These are phyloP conservation scores for Ophiorrhiza pumila DNA, from an alignment of 257 asterid genomes.

Conservation along the genomic window DNA sequence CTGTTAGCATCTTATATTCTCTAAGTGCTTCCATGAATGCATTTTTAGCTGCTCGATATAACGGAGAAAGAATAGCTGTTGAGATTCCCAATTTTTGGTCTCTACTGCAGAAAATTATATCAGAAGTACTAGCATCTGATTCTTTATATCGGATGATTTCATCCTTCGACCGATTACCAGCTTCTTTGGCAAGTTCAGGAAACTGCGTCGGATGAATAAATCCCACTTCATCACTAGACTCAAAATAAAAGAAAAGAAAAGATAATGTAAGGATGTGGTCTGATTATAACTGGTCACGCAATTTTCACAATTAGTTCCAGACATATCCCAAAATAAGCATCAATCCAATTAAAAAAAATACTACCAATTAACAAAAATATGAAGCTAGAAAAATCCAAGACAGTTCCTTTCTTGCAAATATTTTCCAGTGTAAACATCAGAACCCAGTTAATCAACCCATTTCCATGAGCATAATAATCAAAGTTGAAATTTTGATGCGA, in stretches of 20 bases:
- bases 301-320: not conserved
- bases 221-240: slow-evolving; percentile 83
- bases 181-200: slow-evolving; percentile 47
- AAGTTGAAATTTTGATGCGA: not conserved
- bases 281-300: not conserved
- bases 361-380: not conserved
- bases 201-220: slow-evolving; percentile 82
- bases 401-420: not conserved
- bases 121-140: slow-evolving; percentile 24
- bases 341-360: not conserved
- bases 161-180: slow-evolving; percentile 20
- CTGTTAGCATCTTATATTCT: slow-evolving; percentile 32
- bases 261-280: not conserved
- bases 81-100: slow-evolving; percentile 86
- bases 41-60: slow-evolving; percentile 61
- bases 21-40: slow-evolving; percentile 60
- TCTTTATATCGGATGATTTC: slow-evolving; percentile 17
- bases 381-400: not conserved
- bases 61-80: slow-evolving; percentile 50
- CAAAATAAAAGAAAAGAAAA: slow-evolving; percentile 15
- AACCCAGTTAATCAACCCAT: not conserved
- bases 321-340: not conserved
- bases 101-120: slow-evolving; percentile 52
- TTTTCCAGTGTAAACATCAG: not conserved
- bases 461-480: not conserved